These are phyloP conservation scores for Lactarius hengduanensis DNA, from an alignment of 768 basidiomycete genomes.

Conservation along the genomic window DNA sequence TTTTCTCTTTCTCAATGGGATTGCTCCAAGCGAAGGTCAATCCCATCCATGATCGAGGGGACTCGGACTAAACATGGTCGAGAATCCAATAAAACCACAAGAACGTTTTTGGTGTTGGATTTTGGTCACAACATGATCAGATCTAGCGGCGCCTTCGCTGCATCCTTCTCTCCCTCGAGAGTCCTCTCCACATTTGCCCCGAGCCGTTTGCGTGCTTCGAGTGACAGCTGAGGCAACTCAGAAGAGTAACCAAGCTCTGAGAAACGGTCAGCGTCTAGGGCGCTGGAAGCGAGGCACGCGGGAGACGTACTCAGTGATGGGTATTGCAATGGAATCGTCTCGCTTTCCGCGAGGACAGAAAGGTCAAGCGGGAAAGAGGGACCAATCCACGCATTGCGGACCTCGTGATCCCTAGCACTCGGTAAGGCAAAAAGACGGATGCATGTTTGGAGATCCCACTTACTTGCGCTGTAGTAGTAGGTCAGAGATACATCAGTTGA, in stretches of 20 bases:
- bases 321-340: constrained; percentile 66
- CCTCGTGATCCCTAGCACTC: constrained; percentile 59
- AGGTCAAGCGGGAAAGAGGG: constrained; percentile 68
- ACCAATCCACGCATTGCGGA: constrained; percentile 73
- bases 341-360: constrained; percentile 47
- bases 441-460: constrained; percentile 27
- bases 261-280: background rate
- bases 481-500: constrained; percentile 8
- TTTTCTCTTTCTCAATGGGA: too few species aligned
- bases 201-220: constrained; percentile 60
- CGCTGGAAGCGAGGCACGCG: background rate
- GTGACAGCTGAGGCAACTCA: constrained; percentile 44
- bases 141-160: constrained; percentile 50
- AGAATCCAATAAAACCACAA: background rate
- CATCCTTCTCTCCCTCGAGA: constrained; percentile 61
- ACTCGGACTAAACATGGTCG: background rate
- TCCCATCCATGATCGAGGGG: background rate
- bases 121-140: background rate
- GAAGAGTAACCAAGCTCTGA: constrained; percentile 72
- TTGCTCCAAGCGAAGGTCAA: background rate
- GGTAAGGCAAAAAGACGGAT: background rate
- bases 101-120: background rate
- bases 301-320: constrained; percentile 39
- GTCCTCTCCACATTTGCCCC: constrained; percentile 62
- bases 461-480: constrained; percentile 37